phyloP scores from a whole-genome alignment of 768 basidiomycete genomes.

The Mycena maculata region DNA sequence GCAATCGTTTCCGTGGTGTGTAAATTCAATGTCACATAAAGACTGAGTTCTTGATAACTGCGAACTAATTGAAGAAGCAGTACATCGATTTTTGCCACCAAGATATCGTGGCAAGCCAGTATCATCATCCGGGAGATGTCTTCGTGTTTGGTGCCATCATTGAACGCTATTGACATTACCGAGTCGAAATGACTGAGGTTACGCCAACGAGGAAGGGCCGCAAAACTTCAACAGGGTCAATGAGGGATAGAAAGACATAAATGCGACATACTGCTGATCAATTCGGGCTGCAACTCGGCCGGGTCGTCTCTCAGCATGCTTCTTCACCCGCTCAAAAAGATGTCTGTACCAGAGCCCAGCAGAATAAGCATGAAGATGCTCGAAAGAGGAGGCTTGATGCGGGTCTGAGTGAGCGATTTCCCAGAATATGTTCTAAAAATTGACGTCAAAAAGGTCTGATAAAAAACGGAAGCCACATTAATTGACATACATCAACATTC shows the following conservation, averaged over 20 bases:
- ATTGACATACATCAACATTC: slow-evolving; percentile 35
- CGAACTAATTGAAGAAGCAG: neutral
- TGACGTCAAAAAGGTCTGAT: neutral
- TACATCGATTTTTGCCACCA: neutral
- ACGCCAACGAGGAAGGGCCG: slow-evolving; percentile 46
- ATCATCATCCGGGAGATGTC: slow-evolving; percentile 49
- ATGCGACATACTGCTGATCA: slow-evolving; percentile 39
- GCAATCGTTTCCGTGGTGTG: neutral
- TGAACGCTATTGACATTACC: slow-evolving; percentile 42
- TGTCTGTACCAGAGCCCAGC: slow-evolving; percentile 38
- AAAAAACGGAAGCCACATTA: slow-evolving; percentile 7
- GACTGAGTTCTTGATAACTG: neutral
- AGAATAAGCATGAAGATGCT: slow-evolving; percentile 49
- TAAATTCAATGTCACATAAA: neutral
- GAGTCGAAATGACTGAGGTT: slow-evolving; percentile 46
- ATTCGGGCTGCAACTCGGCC: slow-evolving; percentile 26
- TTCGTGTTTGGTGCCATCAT: slow-evolving; percentile 49
- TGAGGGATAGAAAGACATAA: neutral
- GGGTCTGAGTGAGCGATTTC: slow-evolving; percentile 47
- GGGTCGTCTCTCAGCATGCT: slow-evolving; percentile 29
- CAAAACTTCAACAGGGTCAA: slow-evolving; percentile 37
- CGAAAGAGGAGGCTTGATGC: slow-evolving; percentile 48
- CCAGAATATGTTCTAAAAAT: slow-evolving; percentile 56
- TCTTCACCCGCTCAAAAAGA: slow-evolving; percentile 41
- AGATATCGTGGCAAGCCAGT: slow-evolving; percentile 40